Percentiles rank a stretch among this genome's conserved stretches.
phyloP scores from a whole-genome alignment of 768 basidiomycete species.

The Favolaschia claudopus region DNA sequence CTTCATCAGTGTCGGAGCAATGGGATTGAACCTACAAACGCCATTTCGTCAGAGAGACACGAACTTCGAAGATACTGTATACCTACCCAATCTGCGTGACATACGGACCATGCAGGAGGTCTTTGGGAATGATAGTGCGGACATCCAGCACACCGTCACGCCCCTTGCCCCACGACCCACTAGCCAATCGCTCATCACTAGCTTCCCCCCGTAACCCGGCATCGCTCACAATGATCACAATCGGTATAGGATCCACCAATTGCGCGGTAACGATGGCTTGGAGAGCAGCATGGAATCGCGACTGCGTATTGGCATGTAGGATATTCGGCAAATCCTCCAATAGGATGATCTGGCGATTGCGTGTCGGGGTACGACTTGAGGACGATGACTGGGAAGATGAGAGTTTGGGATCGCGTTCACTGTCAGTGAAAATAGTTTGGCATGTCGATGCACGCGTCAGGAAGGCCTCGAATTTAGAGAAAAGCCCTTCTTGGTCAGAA shows the following conservation, averaged over 20 bases:
- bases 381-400: constrained; percentile 20
- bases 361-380: constrained; percentile 9
- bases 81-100: constrained; percentile 83
- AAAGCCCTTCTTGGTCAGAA: constrained; percentile 52
- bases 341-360: constrained; percentile 69
- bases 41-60: neutral
- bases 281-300: constrained; percentile 76
- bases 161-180: constrained; percentile 56
- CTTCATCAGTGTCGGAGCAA: constrained; percentile 85
- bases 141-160: constrained; percentile 65
- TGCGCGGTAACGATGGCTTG: constrained; percentile 57
- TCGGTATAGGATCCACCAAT: constrained; percentile 55
- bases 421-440: constrained; percentile 55
- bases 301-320: constrained; percentile 71
- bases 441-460: constrained; percentile 73
- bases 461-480: constrained; percentile 80
- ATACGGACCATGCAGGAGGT: constrained; percentile 73
- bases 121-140: constrained; percentile 73
- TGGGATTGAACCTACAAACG: constrained; percentile 81
- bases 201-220: constrained; percentile 80
- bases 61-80: neutral
- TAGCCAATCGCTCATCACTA: constrained; percentile 51
- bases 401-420: constrained; percentile 13
- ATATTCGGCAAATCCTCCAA: constrained; percentile 94
- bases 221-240: constrained; percentile 87